Evolutionary conservation across 495 filamentous ascomycete genomes (phyloP).

Genomic region (Neurospora sp.): DNA sequence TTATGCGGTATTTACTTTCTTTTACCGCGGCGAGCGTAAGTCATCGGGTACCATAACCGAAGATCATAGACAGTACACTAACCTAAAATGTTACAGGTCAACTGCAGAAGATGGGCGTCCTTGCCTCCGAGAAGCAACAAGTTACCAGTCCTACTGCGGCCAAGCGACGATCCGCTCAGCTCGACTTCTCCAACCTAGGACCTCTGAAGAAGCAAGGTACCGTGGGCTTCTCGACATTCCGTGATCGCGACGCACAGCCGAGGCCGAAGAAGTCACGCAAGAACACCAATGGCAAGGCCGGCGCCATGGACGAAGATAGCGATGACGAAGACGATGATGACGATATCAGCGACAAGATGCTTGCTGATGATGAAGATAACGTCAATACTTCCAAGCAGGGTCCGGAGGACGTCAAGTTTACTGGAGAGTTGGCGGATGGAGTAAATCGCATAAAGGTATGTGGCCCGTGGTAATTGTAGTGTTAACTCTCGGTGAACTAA

Average conservation of each 20-base stretch:
- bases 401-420: conserved; percentile 68
- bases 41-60: conserved; percentile 7
- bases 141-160: conserved; percentile 42
- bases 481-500: background rate
- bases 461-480: background rate
- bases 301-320: conserved; percentile 42
- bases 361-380: conserved; percentile 58
- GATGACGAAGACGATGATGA: conserved; percentile 72
- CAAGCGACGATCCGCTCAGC: conserved; percentile 67
- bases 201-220: conserved; percentile 74
- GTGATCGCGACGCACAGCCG: conserved; percentile 51
- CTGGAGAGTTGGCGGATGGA: conserved; percentile 82
- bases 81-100: conserved; percentile 49
- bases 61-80: background rate
- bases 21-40: conserved; percentile 94
- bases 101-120: conserved; percentile 88
- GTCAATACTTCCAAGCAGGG: conserved; percentile 51
- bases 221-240: conserved; percentile 83
- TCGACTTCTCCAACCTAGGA: conserved; percentile 75
- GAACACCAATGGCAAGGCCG: conserved; percentile 39
- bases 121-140: conserved; percentile 50
- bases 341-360: conserved; percentile 50
- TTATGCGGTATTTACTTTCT: conserved; percentile 94
- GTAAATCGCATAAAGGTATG: conserved; percentile 87
- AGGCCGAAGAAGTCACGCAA: conserved; percentile 47